phyloP scores from a whole-genome alignment of 805 yeast genomes.

The Candida corydali region DNA sequence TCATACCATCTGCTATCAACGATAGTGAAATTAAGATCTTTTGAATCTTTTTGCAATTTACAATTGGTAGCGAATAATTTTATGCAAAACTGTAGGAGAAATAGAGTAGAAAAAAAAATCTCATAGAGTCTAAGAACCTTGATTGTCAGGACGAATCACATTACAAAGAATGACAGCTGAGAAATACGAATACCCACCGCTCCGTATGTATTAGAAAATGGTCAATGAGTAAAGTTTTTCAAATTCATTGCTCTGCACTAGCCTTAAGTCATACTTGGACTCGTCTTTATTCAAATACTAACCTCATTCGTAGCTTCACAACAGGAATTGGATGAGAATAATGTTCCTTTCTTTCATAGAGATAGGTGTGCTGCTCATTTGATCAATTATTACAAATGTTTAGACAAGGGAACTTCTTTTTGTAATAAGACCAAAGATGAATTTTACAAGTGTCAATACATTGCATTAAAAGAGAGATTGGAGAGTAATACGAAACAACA shows the following conservation, averaged over 20 bases:
- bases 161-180: constrained; percentile 11
- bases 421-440: constrained; percentile 38
- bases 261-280: no score
- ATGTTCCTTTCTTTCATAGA: constrained; percentile 42
- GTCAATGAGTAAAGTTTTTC: no score
- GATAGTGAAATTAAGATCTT: no score
- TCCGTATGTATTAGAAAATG: constrained; percentile 17
- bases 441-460: constrained; percentile 42
- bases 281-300: constrained; percentile 7
- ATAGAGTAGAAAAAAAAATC: no score
- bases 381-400: constrained; percentile 40
- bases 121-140: no score
- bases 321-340: constrained; percentile 35
- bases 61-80: no score
- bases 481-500: constrained; percentile 15
- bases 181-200: constrained; percentile 17
- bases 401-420: constrained; percentile 40
- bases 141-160: no score
- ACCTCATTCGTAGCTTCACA: constrained; percentile 14
- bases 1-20: no score
- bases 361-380: constrained; percentile 42
- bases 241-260: no score
- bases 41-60: no score
- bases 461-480: constrained; percentile 40
- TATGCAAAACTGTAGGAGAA: no score